Evolutionary conservation across 345 rosid species (phyloP).

Genomic region (Citrus cavaleriei): DNA sequence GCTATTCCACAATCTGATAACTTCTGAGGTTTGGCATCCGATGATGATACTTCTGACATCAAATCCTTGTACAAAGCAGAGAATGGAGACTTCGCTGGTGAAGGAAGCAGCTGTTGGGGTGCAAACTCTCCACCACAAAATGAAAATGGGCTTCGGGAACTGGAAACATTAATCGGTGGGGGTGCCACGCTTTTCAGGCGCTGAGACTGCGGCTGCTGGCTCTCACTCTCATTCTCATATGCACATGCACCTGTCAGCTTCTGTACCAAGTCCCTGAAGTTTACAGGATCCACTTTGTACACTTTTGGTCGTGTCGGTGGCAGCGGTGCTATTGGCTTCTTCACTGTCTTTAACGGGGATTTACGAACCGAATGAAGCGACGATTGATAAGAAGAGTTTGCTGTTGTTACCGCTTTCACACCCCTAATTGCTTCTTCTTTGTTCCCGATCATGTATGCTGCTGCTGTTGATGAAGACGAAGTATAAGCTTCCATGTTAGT

Average conservation of each 20-base stretch:
- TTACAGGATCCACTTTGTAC: slow-evolving; percentile 71
- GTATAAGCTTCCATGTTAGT: slow-evolving; percentile 28
- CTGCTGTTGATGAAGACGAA: slow-evolving; percentile 25
- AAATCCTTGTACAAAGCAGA: slow-evolving; percentile 29
- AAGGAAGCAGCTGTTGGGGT: slow-evolving; percentile 6
- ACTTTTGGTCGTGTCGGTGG: slow-evolving; percentile 63
- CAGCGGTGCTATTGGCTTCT: slow-evolving; percentile 58
- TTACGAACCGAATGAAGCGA: slow-evolving; percentile 60
- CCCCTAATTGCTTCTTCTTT: no score
- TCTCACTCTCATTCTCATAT: neutral
- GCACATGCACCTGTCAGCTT: slow-evolving; percentile 58
- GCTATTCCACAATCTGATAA: slow-evolving; percentile 6
- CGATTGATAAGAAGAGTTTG: slow-evolving; percentile 16
- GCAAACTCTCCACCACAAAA: slow-evolving; percentile 1
- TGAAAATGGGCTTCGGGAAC: neutral
- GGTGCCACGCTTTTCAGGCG: slow-evolving; percentile 44
- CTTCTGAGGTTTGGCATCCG: slow-evolving; percentile 9
- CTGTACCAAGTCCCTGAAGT: slow-evolving; percentile 86
- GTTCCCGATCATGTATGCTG: no score
- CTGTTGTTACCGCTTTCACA: neutral
- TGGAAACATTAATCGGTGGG: slow-evolving; percentile 32
- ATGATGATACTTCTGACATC: slow-evolving; percentile 12
- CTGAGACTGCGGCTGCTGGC: slow-evolving; percentile 7
- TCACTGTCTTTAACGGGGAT: slow-evolving; percentile 50
- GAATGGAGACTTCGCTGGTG: slow-evolving; percentile 17